Conservation (phyloP, 495 filamentous ascomycete genomes). For the Neurospora intermedia region DNA sequence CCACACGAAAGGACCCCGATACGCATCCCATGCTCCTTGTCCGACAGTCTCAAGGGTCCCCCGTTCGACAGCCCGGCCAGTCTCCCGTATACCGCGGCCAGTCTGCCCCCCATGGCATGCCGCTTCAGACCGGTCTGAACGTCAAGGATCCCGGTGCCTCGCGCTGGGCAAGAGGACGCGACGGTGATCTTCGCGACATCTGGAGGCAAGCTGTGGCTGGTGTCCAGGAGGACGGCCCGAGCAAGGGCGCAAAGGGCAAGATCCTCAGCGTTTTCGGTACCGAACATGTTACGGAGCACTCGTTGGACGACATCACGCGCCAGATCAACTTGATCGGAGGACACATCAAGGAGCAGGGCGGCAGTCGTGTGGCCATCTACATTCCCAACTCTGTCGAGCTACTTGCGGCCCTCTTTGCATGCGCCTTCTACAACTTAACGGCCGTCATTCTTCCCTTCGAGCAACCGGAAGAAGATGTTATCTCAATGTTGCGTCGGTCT, state of each 20-base stretch:
- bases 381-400: slow-evolving; percentile 90
- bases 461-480: slow-evolving; percentile 51
- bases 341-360: slow-evolving; percentile 54
- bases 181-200: slow-evolving; percentile 87
- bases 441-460: slow-evolving; percentile 80
- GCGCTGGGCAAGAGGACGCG: slow-evolving; percentile 68
- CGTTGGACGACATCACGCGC: slow-evolving; percentile 57
- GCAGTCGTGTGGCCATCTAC: slow-evolving; percentile 77
- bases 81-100: slow-evolving; percentile 72
- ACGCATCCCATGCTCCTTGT: slow-evolving; percentile 83
- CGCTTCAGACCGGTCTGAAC: slow-evolving; percentile 69
- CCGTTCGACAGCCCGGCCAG: slow-evolving; percentile 73
- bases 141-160: slow-evolving; percentile 75
- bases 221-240: slow-evolving; percentile 44
- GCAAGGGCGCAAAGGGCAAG: slow-evolving; percentile 55
- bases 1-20: slow-evolving; percentile 58
- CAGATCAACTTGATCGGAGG: slow-evolving; percentile 83
- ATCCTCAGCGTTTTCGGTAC: slow-evolving; percentile 74
- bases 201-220: slow-evolving; percentile 72
- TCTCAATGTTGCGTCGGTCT: slow-evolving; percentile 56
- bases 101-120: slow-evolving; percentile 74
- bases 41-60: slow-evolving; percentile 65
- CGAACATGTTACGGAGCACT: slow-evolving; percentile 59
- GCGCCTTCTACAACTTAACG: slow-evolving; percentile 71
- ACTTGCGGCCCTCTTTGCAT: slow-evolving; percentile 49